Base-by-base conservation (phyloP, 257 asterid genomes). In the Plantago ovata region DNA sequence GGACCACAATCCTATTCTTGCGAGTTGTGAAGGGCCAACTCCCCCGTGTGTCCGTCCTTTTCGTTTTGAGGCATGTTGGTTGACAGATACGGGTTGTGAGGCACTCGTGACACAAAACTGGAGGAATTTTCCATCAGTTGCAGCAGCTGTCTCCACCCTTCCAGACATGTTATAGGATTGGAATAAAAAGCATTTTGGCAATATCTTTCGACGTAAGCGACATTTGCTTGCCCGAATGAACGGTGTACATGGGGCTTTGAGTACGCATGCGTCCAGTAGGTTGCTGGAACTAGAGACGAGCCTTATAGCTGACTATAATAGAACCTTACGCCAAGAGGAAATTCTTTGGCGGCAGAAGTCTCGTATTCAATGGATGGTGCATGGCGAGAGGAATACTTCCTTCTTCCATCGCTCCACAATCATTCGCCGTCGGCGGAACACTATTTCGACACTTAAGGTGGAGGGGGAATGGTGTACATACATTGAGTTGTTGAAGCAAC, bases 261-360 rank as follows among this genome's bases (percentile, higher is more conserved):
- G 13, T 0, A 2, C 0, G 5, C 9, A n/a, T 8, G 33, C 18
- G 0, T 18, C 33, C 0, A 3, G 12, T 0, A 0, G n/a, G n/a
- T n/a, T n/a, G n/a, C n/a, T n/a, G n/a, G n/a, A n/a, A n/a, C n/a
- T n/a, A n/a, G n/a, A n/a, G n/a, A n/a, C n/a, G n/a, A n/a, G n/a
- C n/a, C n/a, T n/a, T n/a, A n/a, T n/a, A n/a, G n/a, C n/a, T n/a
- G n/a, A n/a, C n/a, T n/a, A n/a, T n/a, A n/a, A n/a, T n/a, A n/a
- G n/a, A n/a, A n/a, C n/a, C n/a, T n/a, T n/a, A n/a, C n/a, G n/a
- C n/a, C n/a, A n/a, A n/a, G n/a, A n/a, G n/a, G n/a, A n/a, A n/a
- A n/a, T n/a, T n/a, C n/a, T n/a, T n/a, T n/a, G n/a, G n/a, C n/a
- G n/a, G n/a, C n/a, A n/a, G n/a, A n/a, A n/a, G n/a, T 49, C 33